phyloP scores from a whole-genome alignment of 2,329 filamentous ascomycete species.

The Fusarium irregulare region DNA sequence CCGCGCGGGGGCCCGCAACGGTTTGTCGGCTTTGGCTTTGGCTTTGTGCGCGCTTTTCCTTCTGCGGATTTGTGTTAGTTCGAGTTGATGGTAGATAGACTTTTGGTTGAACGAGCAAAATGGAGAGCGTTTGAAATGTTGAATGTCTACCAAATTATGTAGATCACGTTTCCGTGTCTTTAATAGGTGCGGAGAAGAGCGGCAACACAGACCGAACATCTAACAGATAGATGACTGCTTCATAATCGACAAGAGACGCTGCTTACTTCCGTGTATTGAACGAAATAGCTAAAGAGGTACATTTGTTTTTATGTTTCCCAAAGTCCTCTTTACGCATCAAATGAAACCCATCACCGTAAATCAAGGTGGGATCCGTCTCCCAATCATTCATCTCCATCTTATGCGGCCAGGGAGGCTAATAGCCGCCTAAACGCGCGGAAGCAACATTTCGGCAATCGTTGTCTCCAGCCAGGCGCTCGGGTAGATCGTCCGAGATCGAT shows the following conservation, averaged over 20 bases:
- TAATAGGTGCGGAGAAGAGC: not conserved
- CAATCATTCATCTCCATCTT: not conserved
- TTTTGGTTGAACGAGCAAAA: not conserved
- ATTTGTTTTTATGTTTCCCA: not conserved
- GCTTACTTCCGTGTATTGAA: not conserved
- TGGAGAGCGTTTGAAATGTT: not conserved
- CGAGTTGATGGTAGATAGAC: not conserved
- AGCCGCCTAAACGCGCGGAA: conserved; percentile 8
- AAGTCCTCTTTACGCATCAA: not conserved
- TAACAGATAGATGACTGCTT: not conserved
- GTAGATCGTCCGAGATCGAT: conserved; percentile 52
- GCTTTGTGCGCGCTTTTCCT: not conserved
- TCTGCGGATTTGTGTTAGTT: not conserved
- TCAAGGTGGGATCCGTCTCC: not conserved
- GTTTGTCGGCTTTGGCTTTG: not conserved
- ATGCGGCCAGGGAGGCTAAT: not conserved
- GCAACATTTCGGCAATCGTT: not conserved
- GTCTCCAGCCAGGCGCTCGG: conserved; percentile 33
- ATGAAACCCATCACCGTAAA: not conserved
- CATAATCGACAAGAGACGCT: not conserved
- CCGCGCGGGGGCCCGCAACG: conserved; percentile 52
- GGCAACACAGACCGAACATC: not conserved
- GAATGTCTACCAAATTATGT: not conserved
- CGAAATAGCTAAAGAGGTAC: not conserved
- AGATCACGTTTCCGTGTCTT: not conserved